Base-by-base conservation (phyloP, 257 asterid species). In the Phtheirospermum japonicum region DNA sequence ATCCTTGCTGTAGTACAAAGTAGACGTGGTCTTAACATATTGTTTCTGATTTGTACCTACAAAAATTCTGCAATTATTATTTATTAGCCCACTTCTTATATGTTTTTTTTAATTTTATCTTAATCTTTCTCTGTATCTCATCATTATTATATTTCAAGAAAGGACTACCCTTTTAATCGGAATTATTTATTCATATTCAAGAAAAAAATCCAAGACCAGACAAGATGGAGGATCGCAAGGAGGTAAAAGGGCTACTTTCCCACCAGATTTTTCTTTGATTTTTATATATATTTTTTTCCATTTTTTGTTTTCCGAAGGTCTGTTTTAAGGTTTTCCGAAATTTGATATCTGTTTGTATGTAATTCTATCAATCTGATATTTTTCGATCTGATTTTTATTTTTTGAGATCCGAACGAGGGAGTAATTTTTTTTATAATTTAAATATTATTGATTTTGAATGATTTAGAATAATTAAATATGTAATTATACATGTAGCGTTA, bases 191-290 rank as follows among this genome's bases (percentile, higher is more conserved):
- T 0, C 33, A 42, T 45, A 62, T 59, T 62, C 67, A 51, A 59
- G 61, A 59, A 61, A 65, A n/a, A 4, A 48, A 5, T 51, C 42
- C n/a, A 14, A 31, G 28, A 57, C 60, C 73, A 60, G 61, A 14
- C 59, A 58, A 43, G 61, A 80, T 81, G 86, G 86, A 77, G 58
- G 81, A 77, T 50, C 81, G 74, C 76, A 81, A 81, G 73, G 83
- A 81, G 83, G 86, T 81, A 77, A 45, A 54, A 6, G 16, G 73
- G 19, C 42, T 6, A 36, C 49, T 17, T 4, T 31, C 28, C 50
- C 10, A 28, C 23, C 68, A 11, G 32, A 52, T 12, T 8, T 52
- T 28, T 28, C 18, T 54, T 61, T 11, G n/a, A n/a, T n/a, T n/a
- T n/a, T n/a, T 1, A 19, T 26, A 7, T 55, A 23, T 39, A 32